Conservation (phyloP, 140 eudicot genomes). For the Bidens hawaiensis region DNA sequence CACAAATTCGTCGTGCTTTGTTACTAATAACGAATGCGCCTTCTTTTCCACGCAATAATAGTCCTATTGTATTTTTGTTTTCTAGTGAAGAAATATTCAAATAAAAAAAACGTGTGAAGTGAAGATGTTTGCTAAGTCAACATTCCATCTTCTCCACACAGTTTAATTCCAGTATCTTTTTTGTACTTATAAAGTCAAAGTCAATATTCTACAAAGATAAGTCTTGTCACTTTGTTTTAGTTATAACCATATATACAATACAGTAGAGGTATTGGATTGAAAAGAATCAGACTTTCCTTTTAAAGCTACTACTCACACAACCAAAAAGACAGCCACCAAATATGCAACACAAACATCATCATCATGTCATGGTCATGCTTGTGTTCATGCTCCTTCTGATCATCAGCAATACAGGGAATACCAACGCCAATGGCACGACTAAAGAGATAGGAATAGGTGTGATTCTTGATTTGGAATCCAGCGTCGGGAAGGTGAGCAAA, state of each 20-base stretch:
- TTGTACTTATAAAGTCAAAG: too few species aligned
- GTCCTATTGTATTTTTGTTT: too few species aligned
- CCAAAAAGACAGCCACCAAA: too few species aligned
- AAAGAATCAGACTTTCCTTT: too few species aligned
- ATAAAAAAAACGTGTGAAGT: neutral
- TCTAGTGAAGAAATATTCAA: neutral
- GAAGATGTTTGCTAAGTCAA: neutral
- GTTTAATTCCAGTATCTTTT: neutral
- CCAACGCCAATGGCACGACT: neutral
- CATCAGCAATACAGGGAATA: neutral
- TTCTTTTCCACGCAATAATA: too few species aligned
- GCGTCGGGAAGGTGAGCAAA: conserved; percentile 2
- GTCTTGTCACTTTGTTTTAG: too few species aligned
- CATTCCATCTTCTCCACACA: neutral
- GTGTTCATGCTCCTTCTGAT: neutral
- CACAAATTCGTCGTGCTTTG: too few species aligned
- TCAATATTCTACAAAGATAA: too few species aligned
- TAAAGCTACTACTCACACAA: too few species aligned
- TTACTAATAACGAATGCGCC: too few species aligned
- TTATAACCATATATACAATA: too few species aligned
- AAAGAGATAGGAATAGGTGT: conserved; percentile 24
- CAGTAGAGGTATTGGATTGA: neutral
- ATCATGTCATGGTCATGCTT: neutral
- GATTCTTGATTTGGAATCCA: neutral
- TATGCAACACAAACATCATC: neutral